Percentiles rank a stretch among this genome's conserved stretches.
Evolutionary conservation across 2,329 filamentous ascomycete species (phyloP).

Genomic region (Apiospora aurea): DNA sequence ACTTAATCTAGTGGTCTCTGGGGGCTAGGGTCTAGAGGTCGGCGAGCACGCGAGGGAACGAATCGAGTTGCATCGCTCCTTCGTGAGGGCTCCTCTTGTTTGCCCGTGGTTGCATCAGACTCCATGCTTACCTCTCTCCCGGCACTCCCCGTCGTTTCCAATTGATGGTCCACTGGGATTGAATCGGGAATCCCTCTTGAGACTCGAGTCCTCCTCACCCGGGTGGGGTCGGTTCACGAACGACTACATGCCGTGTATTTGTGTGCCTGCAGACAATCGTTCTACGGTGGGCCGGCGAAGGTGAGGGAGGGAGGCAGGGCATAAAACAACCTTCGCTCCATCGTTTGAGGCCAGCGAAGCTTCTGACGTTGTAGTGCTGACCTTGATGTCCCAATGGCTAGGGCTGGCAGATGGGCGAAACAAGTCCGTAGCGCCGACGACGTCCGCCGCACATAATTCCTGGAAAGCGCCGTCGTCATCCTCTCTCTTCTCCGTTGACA

Average conservation of each 20-base stretch:
- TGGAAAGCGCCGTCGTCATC: slow-evolving; percentile 18
- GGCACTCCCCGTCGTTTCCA: slow-evolving; percentile 16
- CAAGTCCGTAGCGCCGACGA: slow-evolving; percentile 10
- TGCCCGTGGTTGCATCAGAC: slow-evolving; percentile 15
- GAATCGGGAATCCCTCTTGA: slow-evolving; percentile 10
- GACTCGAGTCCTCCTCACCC: not conserved
- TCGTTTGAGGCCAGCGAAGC: slow-evolving; percentile 13
- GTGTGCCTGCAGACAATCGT: slow-evolving; percentile 14
- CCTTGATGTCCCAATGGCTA: slow-evolving; percentile 5
- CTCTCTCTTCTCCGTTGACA: not conserved
- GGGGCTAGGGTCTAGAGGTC: not conserved
- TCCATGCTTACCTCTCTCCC: not conserved
- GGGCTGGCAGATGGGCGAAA: not conserved
- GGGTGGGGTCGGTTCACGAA: not conserved
- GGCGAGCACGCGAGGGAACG: not conserved
- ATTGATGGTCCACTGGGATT: not conserved
- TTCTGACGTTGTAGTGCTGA: slow-evolving; percentile 13
- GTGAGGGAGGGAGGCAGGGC: slow-evolving; percentile 3
- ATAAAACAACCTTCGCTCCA: not conserved
- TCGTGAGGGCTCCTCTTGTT: not conserved
- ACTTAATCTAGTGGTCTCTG: not conserved
- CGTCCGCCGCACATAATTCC: slow-evolving; percentile 12
- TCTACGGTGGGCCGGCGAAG: slow-evolving; percentile 5
- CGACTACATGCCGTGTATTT: slow-evolving; percentile 3
- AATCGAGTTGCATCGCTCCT: not conserved